phyloP scores from a whole-genome alignment of 768 basidiomycete species.

The Amanita fuliginea region DNA sequence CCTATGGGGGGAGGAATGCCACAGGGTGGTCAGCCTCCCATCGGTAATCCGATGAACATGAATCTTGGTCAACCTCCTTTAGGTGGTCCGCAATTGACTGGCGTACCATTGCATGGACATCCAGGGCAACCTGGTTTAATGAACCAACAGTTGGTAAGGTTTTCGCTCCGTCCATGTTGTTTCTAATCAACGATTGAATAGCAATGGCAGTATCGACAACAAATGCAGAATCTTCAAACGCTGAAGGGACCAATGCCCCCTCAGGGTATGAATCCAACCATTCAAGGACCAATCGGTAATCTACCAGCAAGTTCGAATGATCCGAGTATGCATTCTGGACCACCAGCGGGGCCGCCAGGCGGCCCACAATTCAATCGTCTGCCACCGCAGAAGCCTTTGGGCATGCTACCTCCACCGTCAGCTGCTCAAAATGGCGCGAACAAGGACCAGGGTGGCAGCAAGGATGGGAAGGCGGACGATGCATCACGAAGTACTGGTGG shows the following conservation, averaged over 20 bases:
- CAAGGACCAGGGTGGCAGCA: constrained; percentile 5
- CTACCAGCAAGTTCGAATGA: background rate
- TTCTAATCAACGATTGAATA: constrained; percentile 4
- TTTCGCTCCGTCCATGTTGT: background rate
- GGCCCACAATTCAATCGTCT: constrained; percentile 5
- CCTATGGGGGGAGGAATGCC: background rate
- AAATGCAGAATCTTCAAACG: background rate
- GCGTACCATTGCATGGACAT: constrained; percentile 2
- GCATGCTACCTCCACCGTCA: constrained; percentile 6
- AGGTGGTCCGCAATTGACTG: background rate
- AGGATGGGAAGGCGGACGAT: constrained; percentile 2
- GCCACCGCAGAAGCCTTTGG: constrained; percentile 2
- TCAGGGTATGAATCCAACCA: constrained; percentile 5
- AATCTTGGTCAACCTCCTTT: constrained; percentile 1
- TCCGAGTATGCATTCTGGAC: constrained; percentile 1
- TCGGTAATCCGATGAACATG: constrained; percentile 4
- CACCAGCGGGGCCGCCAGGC: background rate
- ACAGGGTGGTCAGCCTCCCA: background rate
- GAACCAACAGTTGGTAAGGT: constrained; percentile 2
- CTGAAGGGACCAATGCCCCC: background rate
- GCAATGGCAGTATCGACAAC: constrained; percentile 1
- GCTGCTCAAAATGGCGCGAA: constrained; percentile 3
- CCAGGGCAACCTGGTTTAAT: constrained; percentile 5
- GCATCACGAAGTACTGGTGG: background rate
- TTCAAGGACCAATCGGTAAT: background rate